A percentile compares a stretch with the other conserved stretches of the same genome.
These are phyloP conservation scores for Tranzscheliella williamsii DNA, from an alignment of 1,284 basidiomycete genomes.

Conservation along the genomic window DNA sequence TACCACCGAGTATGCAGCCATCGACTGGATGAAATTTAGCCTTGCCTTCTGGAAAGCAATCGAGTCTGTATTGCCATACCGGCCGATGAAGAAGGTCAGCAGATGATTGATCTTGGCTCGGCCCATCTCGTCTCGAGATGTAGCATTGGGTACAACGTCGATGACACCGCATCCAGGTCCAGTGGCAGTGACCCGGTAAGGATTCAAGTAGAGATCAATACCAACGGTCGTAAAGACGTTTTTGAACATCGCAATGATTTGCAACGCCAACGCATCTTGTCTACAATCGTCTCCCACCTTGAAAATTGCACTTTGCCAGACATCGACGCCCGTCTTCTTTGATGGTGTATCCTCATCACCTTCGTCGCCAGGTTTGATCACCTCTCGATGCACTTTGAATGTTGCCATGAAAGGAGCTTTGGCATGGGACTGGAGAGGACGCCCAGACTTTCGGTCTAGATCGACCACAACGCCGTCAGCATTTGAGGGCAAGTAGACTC, in stretches of 20 bases:
- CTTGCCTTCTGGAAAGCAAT: constrained; percentile 89
- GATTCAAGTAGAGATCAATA: constrained; percentile 87
- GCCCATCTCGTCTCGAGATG: constrained; percentile 98
- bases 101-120: constrained; percentile 96
- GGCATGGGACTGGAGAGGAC: constrained; percentile 94
- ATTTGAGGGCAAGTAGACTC: constrained; percentile 96
- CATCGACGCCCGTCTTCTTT: constrained; percentile 64
- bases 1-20: constrained; percentile 99
- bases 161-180: constrained; percentile 98
- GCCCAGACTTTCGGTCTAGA: constrained; percentile 92
- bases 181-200: constrained; percentile 96
- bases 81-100: constrained; percentile 89
- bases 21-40: constrained; percentile 95
- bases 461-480: constrained; percentile 95
- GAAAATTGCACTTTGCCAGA: constrained; percentile 99
- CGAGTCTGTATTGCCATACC: constrained; percentile 87
- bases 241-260: constrained; percentile 99
- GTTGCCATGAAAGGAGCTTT: constrained; percentile 99
- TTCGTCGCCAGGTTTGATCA: constrained; percentile 62
- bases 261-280: constrained; percentile 93
- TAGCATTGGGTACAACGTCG: constrained; percentile 96
- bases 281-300: constrained; percentile 99
- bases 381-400: constrained; percentile 75
- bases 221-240: constrained; percentile 89
- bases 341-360: constrained; percentile 34